phyloP scores from a whole-genome alignment of 805 yeast genomes.

The Candida chauliodis region DNA sequence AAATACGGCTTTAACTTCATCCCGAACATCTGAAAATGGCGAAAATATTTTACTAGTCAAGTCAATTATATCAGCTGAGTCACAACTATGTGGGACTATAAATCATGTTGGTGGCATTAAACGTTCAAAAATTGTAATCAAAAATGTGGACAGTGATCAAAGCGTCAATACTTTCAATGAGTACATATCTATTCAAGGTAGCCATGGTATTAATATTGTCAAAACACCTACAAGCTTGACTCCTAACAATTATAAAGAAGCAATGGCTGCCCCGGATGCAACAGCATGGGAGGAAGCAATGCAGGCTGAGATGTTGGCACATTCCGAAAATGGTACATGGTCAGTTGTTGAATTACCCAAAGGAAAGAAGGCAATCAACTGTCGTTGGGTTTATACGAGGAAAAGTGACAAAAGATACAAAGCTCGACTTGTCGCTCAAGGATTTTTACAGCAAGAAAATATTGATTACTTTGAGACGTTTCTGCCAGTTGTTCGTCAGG shows the following conservation, averaged over 20 bases:
- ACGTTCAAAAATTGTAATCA: too few species aligned
- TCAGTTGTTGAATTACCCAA: neutral
- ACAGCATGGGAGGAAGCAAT: neutral
- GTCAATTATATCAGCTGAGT: neutral
- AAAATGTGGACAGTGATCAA: neutral
- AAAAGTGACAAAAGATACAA: constrained; percentile 1
- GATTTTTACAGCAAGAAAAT: neutral
- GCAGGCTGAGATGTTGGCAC: neutral
- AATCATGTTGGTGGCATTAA: neutral
- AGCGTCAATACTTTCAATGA: too few species aligned
- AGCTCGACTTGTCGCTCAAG: constrained; percentile 3
- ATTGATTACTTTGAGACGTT: constrained; percentile 1
- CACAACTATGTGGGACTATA: neutral
- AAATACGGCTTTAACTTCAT: neutral
- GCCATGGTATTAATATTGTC: neutral
- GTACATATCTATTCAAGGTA: neutral
- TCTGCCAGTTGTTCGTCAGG: neutral
- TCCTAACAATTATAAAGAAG: constrained; percentile 3
- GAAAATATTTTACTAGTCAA: too few species aligned
- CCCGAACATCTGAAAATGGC: neutral
- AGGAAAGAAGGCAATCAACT: neutral
- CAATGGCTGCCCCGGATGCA: neutral
- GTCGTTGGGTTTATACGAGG: neutral
- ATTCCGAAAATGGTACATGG: neutral
- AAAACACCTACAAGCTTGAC: too few species aligned